A percentile compares a stretch with the other conserved stretches of the same genome.
These are phyloP conservation scores for Austroboletus olivaceoglutinosus DNA, from an alignment of 1,284 basidiomycete genomes.

Conservation along the genomic window DNA sequence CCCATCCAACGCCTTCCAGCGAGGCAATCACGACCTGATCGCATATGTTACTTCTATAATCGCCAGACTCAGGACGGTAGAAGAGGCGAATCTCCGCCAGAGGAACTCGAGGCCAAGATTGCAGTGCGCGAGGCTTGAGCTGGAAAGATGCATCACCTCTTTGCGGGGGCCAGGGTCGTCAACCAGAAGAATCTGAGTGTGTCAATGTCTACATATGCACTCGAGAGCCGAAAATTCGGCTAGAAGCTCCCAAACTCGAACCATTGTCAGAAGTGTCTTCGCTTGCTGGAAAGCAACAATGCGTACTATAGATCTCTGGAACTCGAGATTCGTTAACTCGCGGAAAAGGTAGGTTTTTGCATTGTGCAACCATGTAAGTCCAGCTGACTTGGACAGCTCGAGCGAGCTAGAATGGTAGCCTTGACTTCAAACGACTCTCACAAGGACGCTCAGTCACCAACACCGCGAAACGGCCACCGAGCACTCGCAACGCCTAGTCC, in stretches of 20 bases:
- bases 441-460: background rate
- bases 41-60: conserved; percentile 46
- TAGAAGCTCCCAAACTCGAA: conserved; percentile 12
- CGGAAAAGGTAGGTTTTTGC: conserved; percentile 35
- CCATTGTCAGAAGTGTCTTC: conserved; percentile 38
- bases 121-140: conserved; percentile 55
- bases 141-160: conserved; percentile 38
- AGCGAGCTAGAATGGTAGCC: conserved; percentile 12
- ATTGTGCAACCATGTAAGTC: background rate
- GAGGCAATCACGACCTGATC: conserved; percentile 25
- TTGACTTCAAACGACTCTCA: background rate
- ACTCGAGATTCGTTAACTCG: conserved; percentile 43
- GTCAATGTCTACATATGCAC: background rate
- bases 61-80: conserved; percentile 39
- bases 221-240: background rate
- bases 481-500: background rate
- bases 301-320: conserved; percentile 46
- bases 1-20: conserved; percentile 16
- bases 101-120: conserved; percentile 51
- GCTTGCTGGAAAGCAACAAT: conserved; percentile 39
- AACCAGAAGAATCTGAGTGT: background rate
- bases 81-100: conserved; percentile 42
- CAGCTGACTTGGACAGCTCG: conserved; percentile 19
- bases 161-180: conserved; percentile 1
- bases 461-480: background rate